Conservation (phyloP, 257 asterid species). For the Echium plantagineum region DNA sequence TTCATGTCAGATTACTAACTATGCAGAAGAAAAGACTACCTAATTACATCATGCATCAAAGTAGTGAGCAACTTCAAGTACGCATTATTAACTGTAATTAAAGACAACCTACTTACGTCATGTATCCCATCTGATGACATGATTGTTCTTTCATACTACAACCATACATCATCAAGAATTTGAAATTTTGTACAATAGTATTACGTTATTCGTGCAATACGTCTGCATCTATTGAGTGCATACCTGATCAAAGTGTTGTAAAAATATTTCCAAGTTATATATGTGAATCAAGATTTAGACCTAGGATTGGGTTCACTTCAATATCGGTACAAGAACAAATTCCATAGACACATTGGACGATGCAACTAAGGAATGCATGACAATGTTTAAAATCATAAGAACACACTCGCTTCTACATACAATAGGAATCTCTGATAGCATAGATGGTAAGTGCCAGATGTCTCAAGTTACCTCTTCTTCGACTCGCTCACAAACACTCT, state of each 20-base stretch:
- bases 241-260: not conserved
- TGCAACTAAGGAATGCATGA: not conserved
- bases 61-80: not conserved
- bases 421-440: not conserved
- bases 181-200: not conserved
- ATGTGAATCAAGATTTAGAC: too few relatives aligned
- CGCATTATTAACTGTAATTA: too few relatives aligned
- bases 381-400: not conserved
- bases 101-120: not conserved
- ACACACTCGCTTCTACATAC: not conserved
- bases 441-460: not conserved
- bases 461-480: conserved; percentile 63
- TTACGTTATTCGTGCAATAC: not conserved
- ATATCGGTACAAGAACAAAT: too few relatives aligned
- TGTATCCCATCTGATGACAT: not conserved
- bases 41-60: too few relatives aligned
- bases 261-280: too few relatives aligned
- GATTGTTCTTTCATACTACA: not conserved
- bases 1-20: too few relatives aligned
- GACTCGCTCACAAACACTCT: conserved; percentile 57
- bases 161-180: not conserved
- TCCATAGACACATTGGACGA: not conserved
- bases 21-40: too few relatives aligned
- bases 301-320: too few relatives aligned
- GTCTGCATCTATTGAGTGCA: not conserved